A percentile compares a stretch with the other conserved stretches of the same genome.
These are phyloP conservation scores for Aspergillus sp. DNA, from an alignment of 2,329 filamentous ascomycete species.

Conservation along the genomic window DNA sequence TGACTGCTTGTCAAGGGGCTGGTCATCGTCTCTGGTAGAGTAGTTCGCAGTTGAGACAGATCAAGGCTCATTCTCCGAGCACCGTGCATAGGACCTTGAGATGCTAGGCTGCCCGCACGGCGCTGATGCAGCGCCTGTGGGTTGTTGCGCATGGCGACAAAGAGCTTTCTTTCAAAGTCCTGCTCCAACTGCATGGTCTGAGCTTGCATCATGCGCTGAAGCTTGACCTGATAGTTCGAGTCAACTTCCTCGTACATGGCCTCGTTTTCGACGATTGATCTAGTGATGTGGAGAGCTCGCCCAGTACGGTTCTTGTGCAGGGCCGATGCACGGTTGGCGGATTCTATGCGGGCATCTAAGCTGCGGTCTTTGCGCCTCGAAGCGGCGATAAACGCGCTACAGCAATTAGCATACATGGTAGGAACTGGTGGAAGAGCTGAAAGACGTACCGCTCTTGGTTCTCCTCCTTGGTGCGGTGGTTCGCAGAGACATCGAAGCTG, in stretches of 20 bases:
- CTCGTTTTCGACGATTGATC: slow-evolving; percentile 85
- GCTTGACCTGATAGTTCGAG: slow-evolving; percentile 62
- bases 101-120: slow-evolving; percentile 33
- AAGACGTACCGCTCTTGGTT: slow-evolving; percentile 50
- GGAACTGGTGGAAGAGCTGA: background rate
- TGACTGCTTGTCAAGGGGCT: slow-evolving; percentile 33
- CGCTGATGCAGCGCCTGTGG: slow-evolving; percentile 31
- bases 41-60: slow-evolving; percentile 34
- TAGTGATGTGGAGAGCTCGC: slow-evolving; percentile 77
- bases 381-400: slow-evolving; percentile 86
- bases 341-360: slow-evolving; percentile 85
- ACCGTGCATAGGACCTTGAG: slow-evolving; percentile 33
- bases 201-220: slow-evolving; percentile 43
- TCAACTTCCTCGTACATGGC: slow-evolving; percentile 98
- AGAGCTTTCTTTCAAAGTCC: slow-evolving; percentile 42
- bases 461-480: slow-evolving; percentile 47
- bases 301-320: slow-evolving; percentile 89
- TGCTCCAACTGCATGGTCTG: slow-evolving; percentile 44
- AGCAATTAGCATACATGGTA: slow-evolving; percentile 9
- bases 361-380: slow-evolving; percentile 85
- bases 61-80: slow-evolving; percentile 44
- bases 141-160: slow-evolving; percentile 39
- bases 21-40: slow-evolving; percentile 33
- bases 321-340: slow-evolving; percentile 83
- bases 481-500: slow-evolving; percentile 37